These are phyloP conservation scores for Aspergillus panamensis DNA, from an alignment of 495 filamentous ascomycete species.

Conservation along the genomic window DNA sequence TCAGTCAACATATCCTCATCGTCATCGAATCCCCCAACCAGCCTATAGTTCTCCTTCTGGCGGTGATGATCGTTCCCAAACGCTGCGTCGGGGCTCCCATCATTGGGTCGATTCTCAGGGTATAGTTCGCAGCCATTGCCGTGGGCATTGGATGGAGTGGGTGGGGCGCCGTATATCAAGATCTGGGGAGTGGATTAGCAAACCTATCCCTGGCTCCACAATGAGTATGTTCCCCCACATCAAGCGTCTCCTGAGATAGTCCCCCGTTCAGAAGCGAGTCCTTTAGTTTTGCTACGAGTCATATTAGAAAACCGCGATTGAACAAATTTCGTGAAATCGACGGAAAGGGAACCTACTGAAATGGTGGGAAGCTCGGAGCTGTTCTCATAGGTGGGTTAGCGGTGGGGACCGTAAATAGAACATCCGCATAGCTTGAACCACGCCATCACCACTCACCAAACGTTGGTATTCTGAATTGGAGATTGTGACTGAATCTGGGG, in stretches of 20 bases:
- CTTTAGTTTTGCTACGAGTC: constrained; percentile 53
- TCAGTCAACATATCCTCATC: constrained; percentile 28
- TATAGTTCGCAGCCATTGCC: constrained; percentile 1
- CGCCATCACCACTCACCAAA: constrained; percentile 42
- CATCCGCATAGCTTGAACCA: background rate
- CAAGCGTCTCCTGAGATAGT: constrained; percentile 56
- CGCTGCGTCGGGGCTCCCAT: background rate
- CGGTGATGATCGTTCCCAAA: constrained; percentile 2
- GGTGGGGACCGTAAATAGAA: background rate
- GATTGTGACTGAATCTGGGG: constrained; percentile 47
- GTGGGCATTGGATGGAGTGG: constrained; percentile 16
- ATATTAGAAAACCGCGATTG: constrained; percentile 4
- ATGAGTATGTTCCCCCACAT: constrained; percentile 41
- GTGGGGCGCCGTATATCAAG: constrained; percentile 47
- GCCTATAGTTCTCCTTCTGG: background rate
- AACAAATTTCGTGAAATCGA: background rate
- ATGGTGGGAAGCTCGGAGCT: constrained; percentile 46
- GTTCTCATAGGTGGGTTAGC: constrained; percentile 18
- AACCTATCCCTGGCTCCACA: constrained; percentile 12
- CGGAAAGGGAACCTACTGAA: constrained; percentile 31
- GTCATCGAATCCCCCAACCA: constrained; percentile 24
- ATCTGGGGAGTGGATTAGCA: constrained; percentile 32
- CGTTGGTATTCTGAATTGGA: constrained; percentile 53
- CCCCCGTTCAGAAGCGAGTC: constrained; percentile 61
- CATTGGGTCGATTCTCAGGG: background rate